Conservation (phyloP, 2,329 filamentous ascomycete genomes). For the Trichoderma citrinoviride region DNA sequence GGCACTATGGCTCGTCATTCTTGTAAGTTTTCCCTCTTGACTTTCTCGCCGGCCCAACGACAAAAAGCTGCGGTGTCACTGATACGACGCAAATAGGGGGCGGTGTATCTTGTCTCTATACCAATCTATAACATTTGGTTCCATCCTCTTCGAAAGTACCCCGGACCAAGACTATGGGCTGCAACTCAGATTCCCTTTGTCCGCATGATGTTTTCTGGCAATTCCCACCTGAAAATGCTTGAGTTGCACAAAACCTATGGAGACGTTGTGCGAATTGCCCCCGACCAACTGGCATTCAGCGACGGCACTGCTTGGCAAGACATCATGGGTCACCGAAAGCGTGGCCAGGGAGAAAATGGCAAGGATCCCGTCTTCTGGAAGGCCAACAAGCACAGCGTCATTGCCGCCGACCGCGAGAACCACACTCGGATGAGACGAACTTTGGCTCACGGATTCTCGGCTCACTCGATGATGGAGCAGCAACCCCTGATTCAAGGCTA, state of each 20-base stretch:
- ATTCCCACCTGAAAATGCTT: neutral
- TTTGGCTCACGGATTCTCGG: slow-evolving; percentile 32
- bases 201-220: neutral
- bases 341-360: slow-evolving; percentile 18
- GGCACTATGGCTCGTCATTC: neutral
- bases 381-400: slow-evolving; percentile 20
- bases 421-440: slow-evolving; percentile 28
- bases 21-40: neutral
- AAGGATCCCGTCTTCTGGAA: slow-evolving; percentile 17
- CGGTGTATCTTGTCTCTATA: neutral
- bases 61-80: neutral
- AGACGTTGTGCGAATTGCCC: slow-evolving; percentile 12
- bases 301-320: slow-evolving; percentile 23
- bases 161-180: slow-evolving; percentile 11
- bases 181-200: slow-evolving; percentile 1
- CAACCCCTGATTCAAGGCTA: slow-evolving; percentile 32
- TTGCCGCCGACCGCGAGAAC: slow-evolving; percentile 24
- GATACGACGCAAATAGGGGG: neutral
- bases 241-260: slow-evolving; percentile 12
- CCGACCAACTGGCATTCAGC: slow-evolving; percentile 8
- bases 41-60: neutral
- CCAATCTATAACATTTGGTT: slow-evolving; percentile 19
- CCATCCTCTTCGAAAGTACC: slow-evolving; percentile 18
- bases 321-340: slow-evolving; percentile 25
- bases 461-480: slow-evolving; percentile 32